Evolutionary conservation across 495 filamentous ascomycete genomes (phyloP), one percentile per base, ranked within the genome.

Genomic region (Coniosporium apollinis): DNA sequence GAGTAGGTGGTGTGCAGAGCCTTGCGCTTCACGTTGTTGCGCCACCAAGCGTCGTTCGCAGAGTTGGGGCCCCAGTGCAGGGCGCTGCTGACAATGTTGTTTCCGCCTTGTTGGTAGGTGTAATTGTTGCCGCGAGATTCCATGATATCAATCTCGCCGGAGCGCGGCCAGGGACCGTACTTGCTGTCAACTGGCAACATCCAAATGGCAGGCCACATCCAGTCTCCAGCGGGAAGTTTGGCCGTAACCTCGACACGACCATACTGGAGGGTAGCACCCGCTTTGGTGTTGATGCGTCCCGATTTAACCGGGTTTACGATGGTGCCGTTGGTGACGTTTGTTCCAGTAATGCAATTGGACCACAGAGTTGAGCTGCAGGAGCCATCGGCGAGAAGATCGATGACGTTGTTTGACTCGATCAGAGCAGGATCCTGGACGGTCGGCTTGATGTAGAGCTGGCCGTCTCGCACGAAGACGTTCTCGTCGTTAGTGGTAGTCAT

Each of bases 141-240:
- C 34, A 66, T 57, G 38, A 91, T 76, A 55, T 89, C 83, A 39
- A 91, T 89, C 54, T 91, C 82, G n/a, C 82, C 82, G 24, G 78
- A 83, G 19, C 54, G 53, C 0, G 82, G 82, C 82, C 82, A 91
- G 7, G 64, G 45, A 2, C 82, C 82, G 52, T 86, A 91, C 3
- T 61, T 72, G 22, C 67, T 57, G 20, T 78, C 59, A 21, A 72
- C 69, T 5, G 82, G 82, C 66, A 91, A 65, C 81, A 91, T 82
- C 79, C 82, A 89, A 46, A 91, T 87, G 25, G 81, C 83, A 16
- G 82, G 82, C 82, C 82, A 91, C 17, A 91, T 63, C 82, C 82
- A 91, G 50, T 86, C 80, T 19, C 82, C 82, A 6, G 56, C 55
- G 1, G 82, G 79, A 13, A 87, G 51, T 46, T 73, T 74, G 17